Percentiles rank a stretch among this genome's conserved stretches.
phyloP scores from a whole-genome alignment of 1,284 basidiomycete genomes.

The Tetrapyrgos nigripes region DNA sequence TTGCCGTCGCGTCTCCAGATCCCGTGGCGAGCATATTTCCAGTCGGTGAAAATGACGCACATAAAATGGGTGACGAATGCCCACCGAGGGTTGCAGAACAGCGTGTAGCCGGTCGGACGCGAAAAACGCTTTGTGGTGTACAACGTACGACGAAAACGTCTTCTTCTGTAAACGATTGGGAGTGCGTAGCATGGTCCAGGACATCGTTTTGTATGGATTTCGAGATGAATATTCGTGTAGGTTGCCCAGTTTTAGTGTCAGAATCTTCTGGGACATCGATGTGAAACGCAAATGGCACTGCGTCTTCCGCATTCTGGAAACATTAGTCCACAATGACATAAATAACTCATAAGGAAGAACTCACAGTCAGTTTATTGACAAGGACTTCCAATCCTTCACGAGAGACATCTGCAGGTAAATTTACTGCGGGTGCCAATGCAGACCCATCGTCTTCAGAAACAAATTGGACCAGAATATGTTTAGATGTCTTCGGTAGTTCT shows the following conservation, averaged over 20 bases:
- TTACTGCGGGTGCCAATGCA: conserved; percentile 85
- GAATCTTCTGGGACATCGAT: conserved; percentile 70
- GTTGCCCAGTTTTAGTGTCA: conserved; percentile 56
- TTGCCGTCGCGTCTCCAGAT: conserved; percentile 92
- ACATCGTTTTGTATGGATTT: conserved; percentile 85
- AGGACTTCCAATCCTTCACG: conserved; percentile 85
- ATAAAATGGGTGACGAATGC: conserved; percentile 95
- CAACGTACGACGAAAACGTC: conserved; percentile 88
- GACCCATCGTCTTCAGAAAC: conserved; percentile 86
- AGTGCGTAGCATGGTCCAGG: conserved; percentile 64
- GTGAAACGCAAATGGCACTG: conserved; percentile 90
- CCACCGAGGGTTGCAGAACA: conserved; percentile 93
- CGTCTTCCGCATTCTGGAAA: conserved; percentile 63
- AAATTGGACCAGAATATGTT: conserved; percentile 89
- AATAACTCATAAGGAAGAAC: not conserved
- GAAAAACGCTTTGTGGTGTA: conserved; percentile 95
- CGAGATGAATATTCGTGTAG: conserved; percentile 79
- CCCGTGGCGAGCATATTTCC: conserved; percentile 93
- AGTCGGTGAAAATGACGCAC: conserved; percentile 94
- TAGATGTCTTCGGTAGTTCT: conserved; percentile 58
- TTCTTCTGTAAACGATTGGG: conserved; percentile 79
- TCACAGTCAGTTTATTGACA: conserved; percentile 77
- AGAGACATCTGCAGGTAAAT: conserved; percentile 86
- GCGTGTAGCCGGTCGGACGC: conserved; percentile 90
- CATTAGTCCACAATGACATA: not conserved